These are phyloP conservation scores for Quambalaria eucalypti DNA, from an alignment of 1,284 basidiomycete genomes.

Conservation along the genomic window DNA sequence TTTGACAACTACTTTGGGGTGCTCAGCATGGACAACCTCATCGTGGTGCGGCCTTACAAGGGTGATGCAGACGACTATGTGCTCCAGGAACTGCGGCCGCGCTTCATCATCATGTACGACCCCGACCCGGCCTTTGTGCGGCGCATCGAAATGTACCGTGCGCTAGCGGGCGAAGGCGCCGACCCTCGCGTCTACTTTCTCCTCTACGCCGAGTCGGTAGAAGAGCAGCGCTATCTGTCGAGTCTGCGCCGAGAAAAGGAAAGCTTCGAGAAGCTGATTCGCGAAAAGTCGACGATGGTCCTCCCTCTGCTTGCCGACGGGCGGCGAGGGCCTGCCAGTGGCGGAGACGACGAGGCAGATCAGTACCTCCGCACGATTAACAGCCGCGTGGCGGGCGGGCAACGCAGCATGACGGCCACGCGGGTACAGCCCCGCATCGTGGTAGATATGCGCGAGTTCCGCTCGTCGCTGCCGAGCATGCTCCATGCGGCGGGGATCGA, in stretches of 20 bases:
- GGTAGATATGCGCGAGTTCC: slow-evolving; percentile 92
- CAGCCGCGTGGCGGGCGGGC: slow-evolving; percentile 75
- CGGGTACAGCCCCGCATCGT: slow-evolving; percentile 69
- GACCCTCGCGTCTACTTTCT: slow-evolving; percentile 90
- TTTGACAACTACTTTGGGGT: slow-evolving; percentile 77
- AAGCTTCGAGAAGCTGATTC: slow-evolving; percentile 84
- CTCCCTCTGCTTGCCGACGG: slow-evolving; percentile 76
- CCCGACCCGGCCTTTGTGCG: slow-evolving; percentile 86
- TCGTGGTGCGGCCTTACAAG: slow-evolving; percentile 77
- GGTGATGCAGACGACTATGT: slow-evolving; percentile 87
- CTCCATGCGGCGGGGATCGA: slow-evolving; percentile 73
- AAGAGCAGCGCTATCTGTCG: slow-evolving; percentile 89
- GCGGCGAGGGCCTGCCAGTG: slow-evolving; percentile 49
- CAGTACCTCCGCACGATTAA: slow-evolving; percentile 73
- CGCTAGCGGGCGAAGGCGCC: slow-evolving; percentile 66
- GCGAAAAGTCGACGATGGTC: slow-evolving; percentile 85
- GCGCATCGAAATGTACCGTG: slow-evolving; percentile 79
- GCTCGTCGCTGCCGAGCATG: slow-evolving; percentile 81
- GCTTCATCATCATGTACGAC: slow-evolving; percentile 83
- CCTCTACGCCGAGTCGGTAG: slow-evolving; percentile 81
- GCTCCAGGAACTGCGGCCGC: slow-evolving; percentile 75
- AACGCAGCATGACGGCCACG: slow-evolving; percentile 58
- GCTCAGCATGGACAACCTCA: slow-evolving; percentile 66
- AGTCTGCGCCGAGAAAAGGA: slow-evolving; percentile 84
- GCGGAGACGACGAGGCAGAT: slow-evolving; percentile 36